These are phyloP conservation scores for Calcarisporium arbuscula DNA, from an alignment of 2,329 filamentous ascomycete species.

Conservation along the genomic window DNA sequence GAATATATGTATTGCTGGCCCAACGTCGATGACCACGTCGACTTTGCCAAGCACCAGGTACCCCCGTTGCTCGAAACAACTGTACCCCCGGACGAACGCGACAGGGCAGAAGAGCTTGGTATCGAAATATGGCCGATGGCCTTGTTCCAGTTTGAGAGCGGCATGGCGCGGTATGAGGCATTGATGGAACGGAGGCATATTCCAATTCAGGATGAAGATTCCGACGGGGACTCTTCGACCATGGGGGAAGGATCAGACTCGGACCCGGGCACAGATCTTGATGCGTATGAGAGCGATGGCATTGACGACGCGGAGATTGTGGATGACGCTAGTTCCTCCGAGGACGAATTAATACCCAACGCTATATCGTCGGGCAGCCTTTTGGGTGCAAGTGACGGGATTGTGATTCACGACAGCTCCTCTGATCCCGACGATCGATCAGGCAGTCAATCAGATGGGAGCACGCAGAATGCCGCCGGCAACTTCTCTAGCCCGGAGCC, in stretches of 20 bases:
- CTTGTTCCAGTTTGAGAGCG: slow-evolving; percentile 17
- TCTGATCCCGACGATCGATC: too few relatives aligned
- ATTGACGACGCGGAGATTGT: slow-evolving; percentile 29
- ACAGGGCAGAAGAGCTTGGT: slow-evolving; percentile 6
- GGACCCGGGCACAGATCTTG: slow-evolving; percentile 11
- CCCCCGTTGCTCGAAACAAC: slow-evolving; percentile 7
- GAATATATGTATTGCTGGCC: slow-evolving; percentile 26
- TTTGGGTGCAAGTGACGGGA: too few relatives aligned
- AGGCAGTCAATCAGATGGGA: too few relatives aligned
- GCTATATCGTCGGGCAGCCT: slow-evolving; percentile 4
- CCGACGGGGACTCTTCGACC: background rate
- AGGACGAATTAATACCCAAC: slow-evolving; percentile 8
- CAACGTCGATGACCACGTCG: slow-evolving; percentile 20
- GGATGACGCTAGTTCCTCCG: slow-evolving; percentile 15
- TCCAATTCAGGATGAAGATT: background rate
- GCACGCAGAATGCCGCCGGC: slow-evolving; percentile 8
- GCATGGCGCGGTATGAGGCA: slow-evolving; percentile 12
- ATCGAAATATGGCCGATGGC: slow-evolving; percentile 24
- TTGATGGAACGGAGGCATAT: slow-evolving; percentile 7
- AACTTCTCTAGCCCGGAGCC: slow-evolving; percentile 25
- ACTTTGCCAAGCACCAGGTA: slow-evolving; percentile 21
- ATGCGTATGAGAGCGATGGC: slow-evolving; percentile 33
- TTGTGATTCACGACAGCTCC: too few relatives aligned
- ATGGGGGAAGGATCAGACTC: slow-evolving; percentile 10
- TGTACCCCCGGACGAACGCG: rapidly evolving